These are phyloP conservation scores for Pseudogymnoascus sp. DNA, from an alignment of 2,329 filamentous ascomycete species.

Conservation along the genomic window DNA sequence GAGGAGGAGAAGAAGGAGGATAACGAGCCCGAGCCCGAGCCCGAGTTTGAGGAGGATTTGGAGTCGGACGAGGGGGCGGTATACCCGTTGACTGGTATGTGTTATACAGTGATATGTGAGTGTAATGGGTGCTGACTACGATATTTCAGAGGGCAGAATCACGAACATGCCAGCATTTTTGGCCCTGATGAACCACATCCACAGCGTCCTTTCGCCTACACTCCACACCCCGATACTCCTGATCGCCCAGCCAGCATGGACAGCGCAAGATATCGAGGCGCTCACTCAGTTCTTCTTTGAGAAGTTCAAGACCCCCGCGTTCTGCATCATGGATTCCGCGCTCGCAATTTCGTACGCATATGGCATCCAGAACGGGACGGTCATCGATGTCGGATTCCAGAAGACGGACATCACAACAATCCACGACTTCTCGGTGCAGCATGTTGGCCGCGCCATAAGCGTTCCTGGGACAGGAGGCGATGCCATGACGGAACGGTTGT, in stretches of 20 bases:
- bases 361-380: conserved; percentile 64
- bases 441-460: conserved; percentile 53
- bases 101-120: neutral
- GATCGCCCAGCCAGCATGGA: conserved; percentile 85
- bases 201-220: conserved; percentile 78
- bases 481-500: conserved; percentile 68
- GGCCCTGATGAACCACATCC: conserved; percentile 84
- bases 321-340: conserved; percentile 83
- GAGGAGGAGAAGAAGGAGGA: conserved; percentile 28
- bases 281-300: conserved; percentile 95
- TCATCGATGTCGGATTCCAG: conserved; percentile 84
- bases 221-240: conserved; percentile 93
- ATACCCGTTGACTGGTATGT: conserved; percentile 64
- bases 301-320: conserved; percentile 87
- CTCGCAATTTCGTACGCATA: conserved; percentile 81
- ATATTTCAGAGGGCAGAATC: conserved; percentile 60
- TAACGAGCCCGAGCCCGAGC: conserved; percentile 51
- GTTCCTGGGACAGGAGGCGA: conserved; percentile 69
- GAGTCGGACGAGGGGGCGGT: conserved; percentile 82
- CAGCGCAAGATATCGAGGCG: conserved; percentile 73
- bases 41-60: conserved; percentile 78
- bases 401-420: conserved; percentile 93
- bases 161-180: conserved; percentile 89
- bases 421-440: conserved; percentile 69
- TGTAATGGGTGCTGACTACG: conserved; percentile 11